Conservation (phyloP, 73 alveolate species). For the Symbiodinium natans region DNA sequence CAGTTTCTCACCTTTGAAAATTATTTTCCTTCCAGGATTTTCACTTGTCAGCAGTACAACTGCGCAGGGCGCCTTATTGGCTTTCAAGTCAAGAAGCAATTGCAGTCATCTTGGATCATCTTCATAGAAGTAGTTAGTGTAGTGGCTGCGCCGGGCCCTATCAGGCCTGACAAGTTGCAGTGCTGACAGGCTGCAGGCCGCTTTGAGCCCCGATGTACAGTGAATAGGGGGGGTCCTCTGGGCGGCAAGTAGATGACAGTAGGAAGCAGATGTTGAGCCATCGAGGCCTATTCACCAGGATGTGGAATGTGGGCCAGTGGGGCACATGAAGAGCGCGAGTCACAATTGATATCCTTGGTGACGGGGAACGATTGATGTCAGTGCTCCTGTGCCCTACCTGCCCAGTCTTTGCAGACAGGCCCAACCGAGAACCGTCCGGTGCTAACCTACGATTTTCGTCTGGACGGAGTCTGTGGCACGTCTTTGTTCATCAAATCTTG, state of each 20-base stretch:
- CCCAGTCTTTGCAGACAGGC: background rate
- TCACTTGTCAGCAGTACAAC: background rate
- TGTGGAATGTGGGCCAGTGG: background rate
- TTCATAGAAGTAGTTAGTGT: no score
- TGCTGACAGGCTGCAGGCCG: background rate
- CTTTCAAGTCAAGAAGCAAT: no score
- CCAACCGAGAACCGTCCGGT: background rate
- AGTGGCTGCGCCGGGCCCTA: no score
- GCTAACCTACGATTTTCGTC: slow-evolving; percentile 6
- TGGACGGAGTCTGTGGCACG: background rate
- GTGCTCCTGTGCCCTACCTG: background rate
- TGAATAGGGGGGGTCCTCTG: background rate
- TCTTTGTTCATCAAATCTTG: background rate
- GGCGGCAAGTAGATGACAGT: background rate
- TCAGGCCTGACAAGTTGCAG: background rate
- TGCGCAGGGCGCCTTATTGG: no score
- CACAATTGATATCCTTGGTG: no score
- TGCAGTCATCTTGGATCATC: no score
- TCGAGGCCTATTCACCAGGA: background rate
- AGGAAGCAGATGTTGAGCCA: background rate
- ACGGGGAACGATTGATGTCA: no score
- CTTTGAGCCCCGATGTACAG: background rate
- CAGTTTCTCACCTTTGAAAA: background rate
- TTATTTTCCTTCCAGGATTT: background rate
- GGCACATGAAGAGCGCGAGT: no score